A percentile compares a stretch with the other conserved stretches of the same genome.
phyloP scores from a whole-genome alignment of 768 basidiomycete genomes.

The Cytidiella melzeri region DNA sequence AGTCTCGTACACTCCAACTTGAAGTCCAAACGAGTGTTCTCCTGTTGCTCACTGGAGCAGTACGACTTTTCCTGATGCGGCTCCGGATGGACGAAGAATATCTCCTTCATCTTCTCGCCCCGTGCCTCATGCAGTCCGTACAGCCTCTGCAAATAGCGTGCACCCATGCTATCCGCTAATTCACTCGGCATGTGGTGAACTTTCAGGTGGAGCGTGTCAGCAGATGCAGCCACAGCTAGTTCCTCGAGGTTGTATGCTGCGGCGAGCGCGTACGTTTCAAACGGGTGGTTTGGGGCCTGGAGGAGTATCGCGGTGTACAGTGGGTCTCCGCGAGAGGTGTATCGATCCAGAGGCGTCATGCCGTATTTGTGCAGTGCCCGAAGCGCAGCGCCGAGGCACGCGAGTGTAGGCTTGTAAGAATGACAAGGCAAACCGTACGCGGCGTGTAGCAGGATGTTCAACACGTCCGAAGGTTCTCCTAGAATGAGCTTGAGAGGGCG shows the following conservation, averaged over 20 bases:
- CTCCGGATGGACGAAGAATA: slow-evolving; percentile 66
- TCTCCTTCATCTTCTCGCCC: slow-evolving; percentile 71
- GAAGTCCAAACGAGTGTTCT: too few relatives aligned
- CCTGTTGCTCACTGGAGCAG: slow-evolving; percentile 57
- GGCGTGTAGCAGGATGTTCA: slow-evolving; percentile 70
- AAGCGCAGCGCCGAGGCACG: slow-evolving; percentile 50
- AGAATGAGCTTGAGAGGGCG: slow-evolving; percentile 46
- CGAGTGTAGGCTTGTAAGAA: slow-evolving; percentile 66
- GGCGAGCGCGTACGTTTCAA: slow-evolving; percentile 69
- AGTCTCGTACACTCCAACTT: too few relatives aligned
- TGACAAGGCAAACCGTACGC: slow-evolving; percentile 68
- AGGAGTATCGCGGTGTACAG: slow-evolving; percentile 56
- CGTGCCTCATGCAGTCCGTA: slow-evolving; percentile 82
- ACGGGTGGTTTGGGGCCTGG: slow-evolving; percentile 59
- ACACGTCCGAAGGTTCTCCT: slow-evolving; percentile 50
- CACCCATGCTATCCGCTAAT: slow-evolving; percentile 62
- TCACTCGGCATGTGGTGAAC: slow-evolving; percentile 55
- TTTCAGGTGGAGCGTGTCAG: slow-evolving; percentile 31
- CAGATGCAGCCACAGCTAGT: slow-evolving; percentile 24
- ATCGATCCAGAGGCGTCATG: slow-evolving; percentile 37
- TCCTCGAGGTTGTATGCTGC: slow-evolving; percentile 67
- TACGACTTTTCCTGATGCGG: slow-evolving; percentile 60
- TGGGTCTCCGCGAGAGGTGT: slow-evolving; percentile 45
- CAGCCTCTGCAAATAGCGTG: slow-evolving; percentile 71
- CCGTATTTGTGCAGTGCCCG: slow-evolving; percentile 55